phyloP scores from a whole-genome alignment of 768 basidiomycete genomes.

The Boletus rex-veris region DNA sequence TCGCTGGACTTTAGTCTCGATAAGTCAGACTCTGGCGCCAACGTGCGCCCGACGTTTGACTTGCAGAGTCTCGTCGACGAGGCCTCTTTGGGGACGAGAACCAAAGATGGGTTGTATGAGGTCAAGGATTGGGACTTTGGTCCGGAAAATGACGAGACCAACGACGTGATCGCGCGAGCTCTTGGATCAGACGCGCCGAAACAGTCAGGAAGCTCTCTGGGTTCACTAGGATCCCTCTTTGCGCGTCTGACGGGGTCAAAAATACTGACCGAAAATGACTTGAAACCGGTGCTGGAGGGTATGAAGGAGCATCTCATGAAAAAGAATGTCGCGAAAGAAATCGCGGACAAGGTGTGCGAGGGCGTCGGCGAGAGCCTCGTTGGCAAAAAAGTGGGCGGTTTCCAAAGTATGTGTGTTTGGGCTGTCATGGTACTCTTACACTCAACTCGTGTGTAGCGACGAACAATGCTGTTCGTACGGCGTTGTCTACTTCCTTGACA shows the following conservation, averaged over 20 bases:
- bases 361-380: constrained; percentile 87
- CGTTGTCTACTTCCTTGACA: constrained; percentile 84
- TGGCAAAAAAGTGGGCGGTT: constrained; percentile 87
- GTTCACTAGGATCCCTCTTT: constrained; percentile 74
- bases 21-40: constrained; percentile 39
- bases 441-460: constrained; percentile 52
- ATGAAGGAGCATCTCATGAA: constrained; percentile 99
- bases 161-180: constrained; percentile 57
- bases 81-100: constrained; percentile 73
- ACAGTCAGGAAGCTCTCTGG: constrained; percentile 45
- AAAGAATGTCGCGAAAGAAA: constrained; percentile 97
- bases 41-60: constrained; percentile 40
- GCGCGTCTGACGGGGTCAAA: constrained; percentile 84
- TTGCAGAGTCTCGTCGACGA: constrained; percentile 63
- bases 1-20: constrained; percentile 83
- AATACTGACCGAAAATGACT: constrained; percentile 73
- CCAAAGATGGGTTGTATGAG: constrained; percentile 68
- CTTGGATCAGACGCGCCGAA: constrained; percentile 43
- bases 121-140: constrained; percentile 84
- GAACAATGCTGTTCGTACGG: constrained; percentile 75
- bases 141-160: constrained; percentile 40
- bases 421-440: not conserved
- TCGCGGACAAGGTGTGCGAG: constrained; percentile 92
- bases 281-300: constrained; percentile 82
- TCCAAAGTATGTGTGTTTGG: constrained; percentile 62